phyloP scores from a whole-genome alignment of 2,329 filamentous ascomycete species.

The Cladophialophora bantiana region DNA sequence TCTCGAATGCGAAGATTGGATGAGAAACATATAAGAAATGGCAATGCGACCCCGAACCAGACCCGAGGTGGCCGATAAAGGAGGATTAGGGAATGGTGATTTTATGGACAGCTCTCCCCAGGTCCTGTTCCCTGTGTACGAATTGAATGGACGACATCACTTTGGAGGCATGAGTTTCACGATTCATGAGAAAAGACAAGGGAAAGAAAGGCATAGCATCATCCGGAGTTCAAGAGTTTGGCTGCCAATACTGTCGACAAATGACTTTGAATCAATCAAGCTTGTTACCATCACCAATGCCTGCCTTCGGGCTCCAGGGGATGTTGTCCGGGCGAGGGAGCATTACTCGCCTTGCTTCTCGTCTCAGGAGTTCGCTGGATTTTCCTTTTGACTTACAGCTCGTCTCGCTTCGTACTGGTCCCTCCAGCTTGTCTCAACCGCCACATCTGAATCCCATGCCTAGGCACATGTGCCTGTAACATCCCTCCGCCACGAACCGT shows the following conservation, averaged over 20 bases:
- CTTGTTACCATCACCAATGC: not conserved
- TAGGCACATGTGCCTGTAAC: constrained; percentile 51
- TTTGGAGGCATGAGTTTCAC: not conserved
- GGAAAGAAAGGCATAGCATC: not conserved
- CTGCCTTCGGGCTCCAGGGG: not conserved
- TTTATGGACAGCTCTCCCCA: not conserved
- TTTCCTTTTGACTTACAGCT: constrained; percentile 24
- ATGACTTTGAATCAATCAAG: not conserved
- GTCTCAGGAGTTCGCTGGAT: not conserved
- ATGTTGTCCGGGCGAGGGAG: not conserved
- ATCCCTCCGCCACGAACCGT: constrained; percentile 49
- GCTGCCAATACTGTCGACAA: not conserved
- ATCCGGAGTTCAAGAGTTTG: not conserved
- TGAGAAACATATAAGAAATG: constrained; percentile 40
- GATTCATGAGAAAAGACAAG: not conserved
- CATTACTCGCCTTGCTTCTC: not conserved
- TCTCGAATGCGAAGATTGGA: constrained; percentile 69
- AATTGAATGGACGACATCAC: not conserved
- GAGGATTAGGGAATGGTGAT: not conserved
- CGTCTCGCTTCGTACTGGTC: constrained; percentile 27
- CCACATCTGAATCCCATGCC: constrained; percentile 61
- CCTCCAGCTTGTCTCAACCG: constrained; percentile 48
- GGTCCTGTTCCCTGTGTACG: not conserved
- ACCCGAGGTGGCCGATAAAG: not conserved
- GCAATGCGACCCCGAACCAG: not conserved